Percentiles rank a stretch among this genome's conserved stretches.
Conservation (phyloP, 768 basidiomycete genomes). For the Asterophora lycoperdoides region DNA sequence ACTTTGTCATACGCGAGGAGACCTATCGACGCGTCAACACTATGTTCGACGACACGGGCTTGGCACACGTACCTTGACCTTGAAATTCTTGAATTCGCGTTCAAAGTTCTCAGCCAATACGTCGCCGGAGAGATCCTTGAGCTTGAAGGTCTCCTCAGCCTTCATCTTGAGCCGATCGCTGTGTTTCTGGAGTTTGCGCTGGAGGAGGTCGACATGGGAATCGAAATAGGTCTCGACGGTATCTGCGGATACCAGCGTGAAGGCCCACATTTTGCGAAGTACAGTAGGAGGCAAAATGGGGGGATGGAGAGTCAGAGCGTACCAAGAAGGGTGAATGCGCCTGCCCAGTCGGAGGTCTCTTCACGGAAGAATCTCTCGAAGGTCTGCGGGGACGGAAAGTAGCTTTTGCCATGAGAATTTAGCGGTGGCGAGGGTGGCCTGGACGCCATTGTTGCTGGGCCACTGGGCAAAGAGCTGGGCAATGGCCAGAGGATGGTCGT, state of each 20-base stretch:
- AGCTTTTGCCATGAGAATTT: conserved; percentile 35
- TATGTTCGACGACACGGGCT: not conserved
- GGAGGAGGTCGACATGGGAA: conserved; percentile 77
- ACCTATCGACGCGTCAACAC: conserved; percentile 45
- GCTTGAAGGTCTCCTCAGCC: conserved; percentile 79
- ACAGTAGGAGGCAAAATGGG: not conserved
- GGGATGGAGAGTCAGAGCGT: conserved; percentile 18
- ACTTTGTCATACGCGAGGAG: conserved; percentile 68
- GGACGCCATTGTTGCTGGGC: conserved; percentile 30
- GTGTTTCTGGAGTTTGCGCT: conserved; percentile 83
- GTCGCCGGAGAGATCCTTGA: conserved; percentile 60
- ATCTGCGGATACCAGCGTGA: conserved; percentile 44
- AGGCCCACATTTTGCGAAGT: conserved; percentile 21
- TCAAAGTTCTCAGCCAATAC: conserved; percentile 74
- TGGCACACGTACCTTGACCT: conserved; percentile 58
- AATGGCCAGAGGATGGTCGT: no score
- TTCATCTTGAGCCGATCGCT: conserved; percentile 77
- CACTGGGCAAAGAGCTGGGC: not conserved
- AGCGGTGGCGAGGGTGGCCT: conserved; percentile 41
- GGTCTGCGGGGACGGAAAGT: conserved; percentile 50
- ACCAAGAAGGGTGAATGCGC: conserved; percentile 87
- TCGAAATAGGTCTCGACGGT: conserved; percentile 96
- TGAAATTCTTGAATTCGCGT: conserved; percentile 81
- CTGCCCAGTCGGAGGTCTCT: conserved; percentile 71
- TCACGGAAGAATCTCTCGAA: conserved; percentile 75